Evolutionary conservation across 352 stramenopile genomes (phyloP).

Genomic region (Plasmopara viticola): DNA sequence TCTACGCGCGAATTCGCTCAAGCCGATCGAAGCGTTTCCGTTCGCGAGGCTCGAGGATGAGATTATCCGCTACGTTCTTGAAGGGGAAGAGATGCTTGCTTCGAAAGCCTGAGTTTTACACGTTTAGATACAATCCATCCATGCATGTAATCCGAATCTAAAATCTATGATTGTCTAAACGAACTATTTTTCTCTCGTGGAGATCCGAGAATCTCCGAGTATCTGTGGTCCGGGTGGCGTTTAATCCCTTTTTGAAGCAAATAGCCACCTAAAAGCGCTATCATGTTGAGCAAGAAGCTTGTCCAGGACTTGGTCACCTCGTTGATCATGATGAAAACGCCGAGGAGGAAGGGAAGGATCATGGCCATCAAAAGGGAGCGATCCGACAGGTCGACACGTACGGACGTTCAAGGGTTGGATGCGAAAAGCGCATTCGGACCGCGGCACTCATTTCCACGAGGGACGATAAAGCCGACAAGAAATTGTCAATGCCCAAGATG

Average conservation of each 20-base stretch:
- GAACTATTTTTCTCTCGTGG: not conserved
- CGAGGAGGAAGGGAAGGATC: slow-evolving; percentile 46
- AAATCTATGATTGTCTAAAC: not conserved
- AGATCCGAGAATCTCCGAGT: slow-evolving; percentile 34
- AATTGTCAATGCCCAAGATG: slow-evolving; percentile 79
- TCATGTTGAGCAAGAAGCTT: slow-evolving; percentile 56
- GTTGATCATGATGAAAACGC: slow-evolving; percentile 72
- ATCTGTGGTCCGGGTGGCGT: slow-evolving; percentile 56
- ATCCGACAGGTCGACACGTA: slow-evolving; percentile 73
- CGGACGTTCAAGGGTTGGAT: slow-evolving; percentile 64
- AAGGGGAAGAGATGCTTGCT: no score
- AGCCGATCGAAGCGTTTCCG: no score
- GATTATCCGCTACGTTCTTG: no score
- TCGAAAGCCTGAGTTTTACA: no score
- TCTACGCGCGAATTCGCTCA: no score
- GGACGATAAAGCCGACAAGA: slow-evolving; percentile 62
- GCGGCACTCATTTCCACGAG: slow-evolving; percentile 74
- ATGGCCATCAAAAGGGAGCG: slow-evolving; percentile 41
- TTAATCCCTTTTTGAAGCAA: slow-evolving; percentile 61
- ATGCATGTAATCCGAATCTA: not conserved
- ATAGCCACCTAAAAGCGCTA: slow-evolving; percentile 40
- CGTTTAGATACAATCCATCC: no score
- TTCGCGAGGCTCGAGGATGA: no score
- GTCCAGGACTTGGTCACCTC: slow-evolving; percentile 72
- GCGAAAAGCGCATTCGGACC: slow-evolving; percentile 69